Base-by-base conservation (phyloP, 768 basidiomycete species). In the Chlorophyllum brunneum region DNA sequence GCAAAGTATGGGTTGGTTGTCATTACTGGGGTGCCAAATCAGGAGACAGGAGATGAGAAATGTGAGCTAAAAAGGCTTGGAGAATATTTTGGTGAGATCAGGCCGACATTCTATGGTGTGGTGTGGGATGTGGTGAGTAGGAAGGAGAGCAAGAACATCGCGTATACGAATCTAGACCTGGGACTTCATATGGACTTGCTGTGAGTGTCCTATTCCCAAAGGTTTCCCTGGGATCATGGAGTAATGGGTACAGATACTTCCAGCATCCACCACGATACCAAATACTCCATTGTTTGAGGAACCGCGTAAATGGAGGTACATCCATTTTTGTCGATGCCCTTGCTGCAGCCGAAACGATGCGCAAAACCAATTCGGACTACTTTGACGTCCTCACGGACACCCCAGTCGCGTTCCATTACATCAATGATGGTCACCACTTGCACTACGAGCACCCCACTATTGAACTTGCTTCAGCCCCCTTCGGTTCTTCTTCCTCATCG, bases 131-230 rank as follows among this genome's bases (percentile, higher is more conserved):
- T 98, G 23, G 81, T 82, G 69, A 90, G 85, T 55, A 60, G 83
- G 34, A 70, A 67, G 36, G 75, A 90, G 50, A 88, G 88, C 61
- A 79, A 75, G 58, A 99, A 99, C 65, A 92, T 99, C 51, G 95
- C 95, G 3, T 98, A 97, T 65, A 99, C 95, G 10, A 85, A 93
- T 65, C 75, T 97, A 22, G 78, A 90, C 58, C 75, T 99, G 7
- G 95, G 87, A 0, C 64, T 95, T 18, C 95, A 98, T 62, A 91
- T 92, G 88, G 95, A 98, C 70, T 72, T 98, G 0, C 69, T 88
- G 92, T 95, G 62, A 57, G 92, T 76, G 9, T 15, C 29, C 30
- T n/a, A n/a, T 10, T 3, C 10, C 30, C 34, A 6, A n/a, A 20
- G 5, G 15, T 52, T 29, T 31, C 36, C 24, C 2, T 16, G 13